These are phyloP conservation scores for Ceriops zippeliana DNA, from an alignment of 345 rosid species.

Conservation along the genomic window DNA sequence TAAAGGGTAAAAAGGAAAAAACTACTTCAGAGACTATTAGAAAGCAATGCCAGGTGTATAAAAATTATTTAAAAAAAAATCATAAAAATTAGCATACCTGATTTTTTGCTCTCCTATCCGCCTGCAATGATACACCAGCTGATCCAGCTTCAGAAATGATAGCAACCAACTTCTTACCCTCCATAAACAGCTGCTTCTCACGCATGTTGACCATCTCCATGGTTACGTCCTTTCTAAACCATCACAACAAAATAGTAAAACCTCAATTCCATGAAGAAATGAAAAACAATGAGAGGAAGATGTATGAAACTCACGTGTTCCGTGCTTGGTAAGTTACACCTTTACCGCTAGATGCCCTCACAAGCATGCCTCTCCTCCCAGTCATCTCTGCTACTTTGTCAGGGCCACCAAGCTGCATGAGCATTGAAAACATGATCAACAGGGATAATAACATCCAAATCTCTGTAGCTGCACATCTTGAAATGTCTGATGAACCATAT, in stretches of 20 bases:
- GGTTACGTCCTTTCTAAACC: constrained; percentile 77
- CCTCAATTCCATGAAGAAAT: constrained; percentile 19
- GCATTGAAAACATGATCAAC: constrained; percentile 15
- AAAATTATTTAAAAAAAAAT: neutral
- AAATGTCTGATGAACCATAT: neutral
- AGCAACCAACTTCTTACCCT: constrained; percentile 88
- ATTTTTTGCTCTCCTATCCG: constrained; percentile 90
- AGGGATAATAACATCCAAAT: constrained; percentile 10
- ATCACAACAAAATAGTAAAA: constrained; percentile 17
- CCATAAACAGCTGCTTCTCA: constrained; percentile 97
- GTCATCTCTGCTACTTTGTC: constrained; percentile 96
- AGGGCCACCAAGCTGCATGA: constrained; percentile 95
- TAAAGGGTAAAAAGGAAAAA: neutral
- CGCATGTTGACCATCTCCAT: constrained; percentile 99
- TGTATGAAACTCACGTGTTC: constrained; percentile 65
- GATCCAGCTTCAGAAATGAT: constrained; percentile 99
- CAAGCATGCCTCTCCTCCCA: constrained; percentile 99
- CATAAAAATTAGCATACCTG: constrained; percentile 48
- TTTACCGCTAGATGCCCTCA: constrained; percentile 86
- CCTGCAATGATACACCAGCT: constrained; percentile 98
- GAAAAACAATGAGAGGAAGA: constrained; percentile 4
- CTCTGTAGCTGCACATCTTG: neutral
- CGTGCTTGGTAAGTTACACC: constrained; percentile 98
- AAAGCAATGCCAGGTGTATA: neutral
- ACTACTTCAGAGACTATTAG: constrained; percentile 1